Conservation (phyloP, 768 basidiomycete genomes). For the Nidularia pulvinata region DNA sequence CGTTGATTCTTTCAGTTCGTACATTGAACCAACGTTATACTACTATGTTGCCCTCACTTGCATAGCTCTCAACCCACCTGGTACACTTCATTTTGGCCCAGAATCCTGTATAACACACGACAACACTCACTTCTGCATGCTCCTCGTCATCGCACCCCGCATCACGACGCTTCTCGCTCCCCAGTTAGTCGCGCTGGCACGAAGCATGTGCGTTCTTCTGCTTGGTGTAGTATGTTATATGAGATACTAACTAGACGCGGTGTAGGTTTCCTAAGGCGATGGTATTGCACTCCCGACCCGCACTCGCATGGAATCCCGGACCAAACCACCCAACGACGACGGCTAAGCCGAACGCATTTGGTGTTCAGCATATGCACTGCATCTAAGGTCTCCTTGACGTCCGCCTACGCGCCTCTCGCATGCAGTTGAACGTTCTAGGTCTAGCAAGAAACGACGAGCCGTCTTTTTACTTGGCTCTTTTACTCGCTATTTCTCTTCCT, state of each 20-base stretch:
- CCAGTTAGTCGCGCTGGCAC: conserved; percentile 67
- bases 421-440: conserved; percentile 79
- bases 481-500: not conserved
- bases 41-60: too few species aligned
- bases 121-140: too few species aligned
- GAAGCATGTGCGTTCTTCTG: conserved; percentile 59
- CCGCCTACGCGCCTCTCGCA: conserved; percentile 75
- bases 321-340: not conserved
- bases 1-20: too few species aligned
- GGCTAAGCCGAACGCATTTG: not conserved
- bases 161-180: conserved; percentile 53
- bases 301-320: not conserved
- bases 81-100: too few species aligned
- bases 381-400: conserved; percentile 52
- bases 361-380: conserved; percentile 76
- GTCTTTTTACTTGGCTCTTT: not conserved
- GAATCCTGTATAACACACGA: too few species aligned
- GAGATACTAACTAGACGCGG: not conserved
- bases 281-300: not conserved
- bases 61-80: too few species aligned
- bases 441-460: conserved; percentile 69
- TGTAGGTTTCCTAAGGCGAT: conserved; percentile 43
- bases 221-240: not conserved
- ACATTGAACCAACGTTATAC: too few species aligned
- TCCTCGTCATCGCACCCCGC: conserved; percentile 18